phyloP scores from a whole-genome alignment of 2,329 filamentous ascomycete species.

The Aspergillus quadrilineatus region DNA sequence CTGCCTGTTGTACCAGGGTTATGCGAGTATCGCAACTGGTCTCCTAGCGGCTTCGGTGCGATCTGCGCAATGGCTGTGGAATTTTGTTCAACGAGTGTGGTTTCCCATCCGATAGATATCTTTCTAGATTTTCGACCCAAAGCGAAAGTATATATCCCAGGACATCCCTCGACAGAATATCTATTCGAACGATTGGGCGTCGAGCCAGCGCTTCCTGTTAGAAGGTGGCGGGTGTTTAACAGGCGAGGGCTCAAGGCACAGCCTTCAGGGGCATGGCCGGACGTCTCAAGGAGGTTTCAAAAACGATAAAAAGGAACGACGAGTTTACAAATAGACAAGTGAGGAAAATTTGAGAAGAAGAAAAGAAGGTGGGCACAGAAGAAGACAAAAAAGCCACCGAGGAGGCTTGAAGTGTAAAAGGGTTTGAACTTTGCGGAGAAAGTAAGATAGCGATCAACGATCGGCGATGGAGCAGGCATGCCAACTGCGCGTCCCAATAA shows the following conservation, averaged over 20 bases:
- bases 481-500: constrained; percentile 6
- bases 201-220: not conserved
- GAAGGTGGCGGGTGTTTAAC: not conserved
- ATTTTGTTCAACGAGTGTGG: not conserved
- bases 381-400: not conserved
- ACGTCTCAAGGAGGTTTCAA: constrained; percentile 10
- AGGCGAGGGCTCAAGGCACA: not conserved
- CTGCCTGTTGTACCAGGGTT: constrained; percentile 3
- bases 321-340: not conserved
- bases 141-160: not conserved
- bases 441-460: constrained; percentile 8
- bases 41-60: not conserved
- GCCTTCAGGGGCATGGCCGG: constrained; percentile 9
- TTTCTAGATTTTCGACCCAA: not conserved
- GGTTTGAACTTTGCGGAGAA: not conserved
- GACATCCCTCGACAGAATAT: not conserved
- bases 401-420: not conserved
- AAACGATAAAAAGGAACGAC: constrained; percentile 6
- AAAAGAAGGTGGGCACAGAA: not conserved
- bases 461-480: not conserved
- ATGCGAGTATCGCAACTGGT: not conserved
- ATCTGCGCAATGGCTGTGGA: not conserved
- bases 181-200: not conserved
- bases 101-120: not conserved
- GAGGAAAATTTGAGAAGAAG: not conserved